phyloP scores from a whole-genome alignment of 148 eudicot genomes.

The Rhododendron henanense region DNA sequence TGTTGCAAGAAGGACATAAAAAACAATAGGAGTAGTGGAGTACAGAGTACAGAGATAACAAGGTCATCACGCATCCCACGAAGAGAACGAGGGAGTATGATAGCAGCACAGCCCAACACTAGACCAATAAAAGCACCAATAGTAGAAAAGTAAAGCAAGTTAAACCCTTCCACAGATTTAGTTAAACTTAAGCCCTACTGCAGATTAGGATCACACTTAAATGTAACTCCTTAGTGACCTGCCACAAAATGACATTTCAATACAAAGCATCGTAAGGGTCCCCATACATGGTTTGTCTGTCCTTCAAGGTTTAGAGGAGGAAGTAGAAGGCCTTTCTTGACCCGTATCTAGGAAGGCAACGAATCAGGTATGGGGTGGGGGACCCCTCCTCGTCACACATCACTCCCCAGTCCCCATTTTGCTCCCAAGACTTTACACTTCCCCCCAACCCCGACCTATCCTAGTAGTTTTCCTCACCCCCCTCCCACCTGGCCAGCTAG shows the following conservation, averaged over 20 bases:
- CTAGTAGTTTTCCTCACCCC: neutral
- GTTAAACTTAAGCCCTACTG: neutral
- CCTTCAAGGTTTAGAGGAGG: neutral
- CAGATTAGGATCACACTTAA: neutral
- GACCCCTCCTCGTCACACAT: neutral
- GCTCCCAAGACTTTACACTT: neutral
- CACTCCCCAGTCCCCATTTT: neutral
- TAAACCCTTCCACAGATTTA: neutral
- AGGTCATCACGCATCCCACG: neutral
- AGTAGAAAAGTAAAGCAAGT: neutral
- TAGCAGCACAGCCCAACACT: neutral
- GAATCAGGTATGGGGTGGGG: neutral
- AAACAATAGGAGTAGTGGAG: neutral
- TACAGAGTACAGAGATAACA: neutral
- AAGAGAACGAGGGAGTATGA: neutral
- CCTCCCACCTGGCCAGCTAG: neutral
- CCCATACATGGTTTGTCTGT: neutral
- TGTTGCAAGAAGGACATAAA: neutral
- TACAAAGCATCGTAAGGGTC: neutral
- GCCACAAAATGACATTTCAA: neutral
- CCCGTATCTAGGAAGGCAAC: neutral
- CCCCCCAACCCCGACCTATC: neutral
- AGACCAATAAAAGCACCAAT: neutral
- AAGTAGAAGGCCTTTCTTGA: neutral
- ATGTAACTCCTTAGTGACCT: neutral